Evolutionary conservation across 768 basidiomycete genomes (phyloP), one percentile per base, ranked within the genome.

Genomic region (Gymnopilus dilepis): DNA sequence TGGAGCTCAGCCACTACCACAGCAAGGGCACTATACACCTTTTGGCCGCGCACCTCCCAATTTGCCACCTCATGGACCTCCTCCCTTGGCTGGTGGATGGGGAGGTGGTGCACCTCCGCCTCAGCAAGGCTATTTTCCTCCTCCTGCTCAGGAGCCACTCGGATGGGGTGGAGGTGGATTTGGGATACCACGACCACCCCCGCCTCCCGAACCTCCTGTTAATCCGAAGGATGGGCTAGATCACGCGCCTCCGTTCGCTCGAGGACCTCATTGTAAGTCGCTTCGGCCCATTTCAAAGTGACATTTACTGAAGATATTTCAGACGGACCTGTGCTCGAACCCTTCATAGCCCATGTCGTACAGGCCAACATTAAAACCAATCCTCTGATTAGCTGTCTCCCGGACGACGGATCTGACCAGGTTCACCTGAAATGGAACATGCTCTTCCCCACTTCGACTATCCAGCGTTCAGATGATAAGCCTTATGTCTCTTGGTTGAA

Each of bases 251-350:
- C 47, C 65, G 30, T 74, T 78, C 60, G 53, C 71, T 3, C 65
- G 72, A 38, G 78, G 77, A 1, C 69, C 70, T 48, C 61, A 72
- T 62, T 78, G 77, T 78, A 69, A 41, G 77, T 72, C 42, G 30
- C 4, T 8, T 59, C 61, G 7, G 22, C 13, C 13, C 5, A 12
- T 28, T 45, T 47, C 9, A 31, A 38, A 41, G 31, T 47, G 28
- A 13, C 48, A 31, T 28, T 24, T 33, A 48, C 51, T 50, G 34
- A 67, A 61, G 33, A 65, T 52, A 61, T 37, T 65, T 38, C 71
- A 88, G 87, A 92, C 69, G 87, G 89, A 0, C 90, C 91, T 2
- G 90, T 92, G 9, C 77, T 93, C 3, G 82, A 84, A 11, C 85
- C 90, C 0, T 83, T 88, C 64, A 70, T 88, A 19, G 71, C 81